Evolutionary conservation across 768 basidiomycete genomes (phyloP).

Genomic region (Leccinum longicurvipes): DNA sequence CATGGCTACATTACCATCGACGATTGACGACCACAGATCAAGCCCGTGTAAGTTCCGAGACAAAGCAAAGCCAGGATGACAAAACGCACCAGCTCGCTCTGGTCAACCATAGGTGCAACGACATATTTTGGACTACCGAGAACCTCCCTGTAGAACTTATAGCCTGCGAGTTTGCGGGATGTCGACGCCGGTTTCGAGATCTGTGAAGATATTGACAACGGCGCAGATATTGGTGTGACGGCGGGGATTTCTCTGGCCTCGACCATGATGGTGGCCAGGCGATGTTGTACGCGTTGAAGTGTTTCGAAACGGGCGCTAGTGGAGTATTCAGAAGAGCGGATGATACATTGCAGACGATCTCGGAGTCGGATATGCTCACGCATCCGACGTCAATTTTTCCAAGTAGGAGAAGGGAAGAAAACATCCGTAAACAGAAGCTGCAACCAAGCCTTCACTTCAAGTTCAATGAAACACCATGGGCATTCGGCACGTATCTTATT

Average conservation of each 20-base stretch:
- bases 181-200: neutral
- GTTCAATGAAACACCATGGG: too few relatives aligned
- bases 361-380: too few relatives aligned
- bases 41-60: neutral
- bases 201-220: neutral
- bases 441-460: too few relatives aligned
- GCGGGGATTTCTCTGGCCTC: neutral
- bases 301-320: neutral
- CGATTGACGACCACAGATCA: neutral
- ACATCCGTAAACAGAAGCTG: neutral
- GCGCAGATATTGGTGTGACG: neutral
- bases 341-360: neutral
- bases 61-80: neutral
- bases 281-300: neutral
- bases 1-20: constrained; percentile 63
- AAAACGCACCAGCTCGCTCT: constrained; percentile 83
- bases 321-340: neutral
- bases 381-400: too few relatives aligned
- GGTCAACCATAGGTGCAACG: constrained; percentile 98
- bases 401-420: neutral
- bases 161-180: constrained; percentile 57
- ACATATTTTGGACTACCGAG: constrained; percentile 85
- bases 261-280: neutral
- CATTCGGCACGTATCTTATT: too few relatives aligned
- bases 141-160: constrained; percentile 77